Base-by-base conservation (phyloP, 495 filamentous ascomycete genomes). In the Penicillium ochrochloron region DNA sequence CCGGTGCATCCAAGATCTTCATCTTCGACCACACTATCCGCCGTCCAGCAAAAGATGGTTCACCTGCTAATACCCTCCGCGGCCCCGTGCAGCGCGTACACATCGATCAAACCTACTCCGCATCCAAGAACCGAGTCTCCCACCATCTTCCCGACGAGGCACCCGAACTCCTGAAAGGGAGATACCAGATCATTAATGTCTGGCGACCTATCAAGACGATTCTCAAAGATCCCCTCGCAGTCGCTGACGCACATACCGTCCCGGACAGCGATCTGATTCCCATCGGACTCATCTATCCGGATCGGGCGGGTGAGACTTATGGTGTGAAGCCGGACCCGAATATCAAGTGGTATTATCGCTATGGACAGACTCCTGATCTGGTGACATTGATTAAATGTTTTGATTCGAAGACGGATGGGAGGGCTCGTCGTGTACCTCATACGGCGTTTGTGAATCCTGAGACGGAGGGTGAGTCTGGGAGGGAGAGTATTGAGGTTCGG, bases 11-110 rank as follows among this genome's bases (percentile, higher is more conserved):
- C 29, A 71, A 75, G 21, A 78, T 91, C 73, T 86, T 88, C 80
- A 89, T 92, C 77, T 92, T 91, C 73, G 88, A 91, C 79, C 88
- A 91, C 74, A 92, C 88, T 37, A 86, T 90, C 82, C 88, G 88
- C n/a, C 87, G 88, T n/a, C 59, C 60, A 17, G 46, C 75, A 6
- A 39, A 63, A 3, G 76, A 82, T 59, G 12, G 39, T 15, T 12
- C 17, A 1, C 69, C 79, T 57, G 68, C 71, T 0, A 33, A 33
- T 11, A 33, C 44, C 12, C 21, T 83, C 59, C 85, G 89, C 50
- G 86, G 87, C 5, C 89, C 89, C 1, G 88, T 90, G 6, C 81
- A 85, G 58, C 80, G 84, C 34, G 89, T 91, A 0, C 89, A 92
- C 73, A 87, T 92, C 70, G 90, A 92, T 68, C 90, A 92, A 68